These are phyloP conservation scores for Cordyceps sp. DNA, from an alignment of 2,329 filamentous ascomycete species.

Conservation along the genomic window DNA sequence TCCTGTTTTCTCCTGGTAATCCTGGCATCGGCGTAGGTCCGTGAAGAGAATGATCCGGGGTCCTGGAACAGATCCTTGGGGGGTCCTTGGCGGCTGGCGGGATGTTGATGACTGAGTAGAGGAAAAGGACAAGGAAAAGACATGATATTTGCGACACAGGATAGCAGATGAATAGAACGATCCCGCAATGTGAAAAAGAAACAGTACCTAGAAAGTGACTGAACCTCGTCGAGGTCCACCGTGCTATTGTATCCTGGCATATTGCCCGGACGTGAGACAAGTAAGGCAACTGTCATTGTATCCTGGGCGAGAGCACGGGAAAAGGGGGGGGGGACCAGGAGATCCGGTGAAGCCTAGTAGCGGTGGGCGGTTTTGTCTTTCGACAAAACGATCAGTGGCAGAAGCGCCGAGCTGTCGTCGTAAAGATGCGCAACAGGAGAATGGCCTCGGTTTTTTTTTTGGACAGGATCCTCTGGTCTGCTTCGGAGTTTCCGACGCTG, in stretches of 20 bases:
- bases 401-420: conserved; percentile 9
- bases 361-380: conserved; percentile 7
- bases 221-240: conserved; percentile 41
- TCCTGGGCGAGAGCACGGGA: conserved; percentile 16
- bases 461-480: conserved; percentile 1
- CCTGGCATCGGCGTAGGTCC: not conserved
- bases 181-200: conserved; percentile 28
- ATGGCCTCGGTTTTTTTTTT: conserved; percentile 9
- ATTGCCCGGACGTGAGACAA: conserved; percentile 27
- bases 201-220: conserved; percentile 46
- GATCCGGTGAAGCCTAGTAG: conserved; percentile 12
- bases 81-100: no score
- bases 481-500: conserved; percentile 8
- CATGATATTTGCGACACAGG: conserved; percentile 11
- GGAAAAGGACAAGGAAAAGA: no score
- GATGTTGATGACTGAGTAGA: no score
- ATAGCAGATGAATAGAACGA: conserved; percentile 15
- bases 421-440: conserved; percentile 10
- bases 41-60: no score
- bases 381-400: conserved; percentile 7
- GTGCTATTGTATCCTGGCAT: conserved; percentile 37
- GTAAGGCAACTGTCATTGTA: conserved; percentile 31
- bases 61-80: conserved; percentile 9
- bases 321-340: conserved; percentile 12
- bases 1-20: conserved; percentile 2